phyloP scores from a whole-genome alignment of 1,284 basidiomycete genomes.

The Hemileia vastatrix region DNA sequence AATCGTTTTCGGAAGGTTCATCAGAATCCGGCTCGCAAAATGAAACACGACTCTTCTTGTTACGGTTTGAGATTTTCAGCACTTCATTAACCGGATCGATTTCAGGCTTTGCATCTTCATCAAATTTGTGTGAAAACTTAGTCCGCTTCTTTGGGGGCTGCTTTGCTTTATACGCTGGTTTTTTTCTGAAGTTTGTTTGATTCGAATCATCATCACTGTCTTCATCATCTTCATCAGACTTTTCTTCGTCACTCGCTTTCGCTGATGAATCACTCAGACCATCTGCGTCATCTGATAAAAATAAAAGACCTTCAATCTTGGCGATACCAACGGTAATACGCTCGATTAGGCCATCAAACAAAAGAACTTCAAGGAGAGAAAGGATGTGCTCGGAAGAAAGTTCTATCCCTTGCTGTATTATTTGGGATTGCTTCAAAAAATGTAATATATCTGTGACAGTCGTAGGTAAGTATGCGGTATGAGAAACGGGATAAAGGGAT shows the following conservation, averaged over 20 bases:
- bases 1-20: no score
- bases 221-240: constrained; percentile 2
- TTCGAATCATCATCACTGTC: neutral
- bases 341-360: constrained; percentile 77
- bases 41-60: no score
- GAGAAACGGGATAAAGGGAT: constrained; percentile 61
- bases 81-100: no score
- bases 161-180: no score
- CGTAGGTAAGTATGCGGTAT: constrained; percentile 56
- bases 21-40: no score
- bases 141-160: no score
- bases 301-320: constrained; percentile 20
- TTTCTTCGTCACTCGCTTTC: constrained; percentile 1
- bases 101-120: no score
- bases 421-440: constrained; percentile 60
- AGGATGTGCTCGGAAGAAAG: constrained; percentile 75
- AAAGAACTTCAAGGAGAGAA: constrained; percentile 69
- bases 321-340: constrained; percentile 45
- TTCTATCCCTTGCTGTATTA: constrained; percentile 60
- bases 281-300: no score
- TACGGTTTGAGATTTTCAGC: no score
- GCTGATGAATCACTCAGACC: constrained; percentile 9
- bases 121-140: no score
- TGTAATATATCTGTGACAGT: constrained; percentile 62
- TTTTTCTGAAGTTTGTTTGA: no score